These are phyloP conservation scores for Beauveria caledonica DNA, from an alignment of 2,329 filamentous ascomycete genomes.

Conservation along the genomic window DNA sequence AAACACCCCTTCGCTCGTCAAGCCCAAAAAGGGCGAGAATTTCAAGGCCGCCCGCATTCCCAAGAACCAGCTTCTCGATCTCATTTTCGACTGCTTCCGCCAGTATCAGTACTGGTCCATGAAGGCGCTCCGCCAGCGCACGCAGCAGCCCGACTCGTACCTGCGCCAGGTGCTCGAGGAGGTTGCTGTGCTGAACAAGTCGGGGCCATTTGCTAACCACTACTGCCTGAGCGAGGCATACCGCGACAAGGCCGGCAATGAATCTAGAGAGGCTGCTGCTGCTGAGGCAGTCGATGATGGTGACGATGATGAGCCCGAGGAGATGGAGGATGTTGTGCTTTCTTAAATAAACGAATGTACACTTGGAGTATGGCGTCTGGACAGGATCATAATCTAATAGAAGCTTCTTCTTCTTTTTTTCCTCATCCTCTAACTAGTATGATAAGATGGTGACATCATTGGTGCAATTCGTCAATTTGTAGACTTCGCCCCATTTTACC, in stretches of 20 bases:
- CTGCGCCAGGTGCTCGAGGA: conserved; percentile 77
- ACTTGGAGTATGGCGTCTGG: not conserved
- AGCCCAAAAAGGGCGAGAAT: conserved; percentile 60
- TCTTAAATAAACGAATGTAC: not conserved
- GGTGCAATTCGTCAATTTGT: not conserved
- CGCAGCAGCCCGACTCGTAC: conserved; percentile 88
- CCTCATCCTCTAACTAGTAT: not conserved
- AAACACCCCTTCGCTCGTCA: conserved; percentile 38
- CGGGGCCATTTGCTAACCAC: conserved; percentile 74
- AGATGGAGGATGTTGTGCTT: conserved; percentile 67
- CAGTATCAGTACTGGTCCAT: conserved; percentile 91
- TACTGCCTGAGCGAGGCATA: conserved; percentile 67
- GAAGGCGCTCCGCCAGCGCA: conserved; percentile 66
- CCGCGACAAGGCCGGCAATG: conserved; percentile 28
- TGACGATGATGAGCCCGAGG: conserved; percentile 57
- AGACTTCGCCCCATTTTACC: not conserved
- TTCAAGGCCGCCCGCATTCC: conserved; percentile 82
- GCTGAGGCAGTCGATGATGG: conserved; percentile 54
- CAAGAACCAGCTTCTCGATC: conserved; percentile 78
- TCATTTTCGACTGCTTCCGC: conserved; percentile 75
- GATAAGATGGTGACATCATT: not conserved
- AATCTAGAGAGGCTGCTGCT: conserved; percentile 44
- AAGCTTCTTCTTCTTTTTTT: not conserved
- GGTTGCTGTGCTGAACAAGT: conserved; percentile 74
- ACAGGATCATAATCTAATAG: not conserved